Conservation (phyloP, 257 asterid genomes). For the Rauvolfia tetraphylla region DNA sequence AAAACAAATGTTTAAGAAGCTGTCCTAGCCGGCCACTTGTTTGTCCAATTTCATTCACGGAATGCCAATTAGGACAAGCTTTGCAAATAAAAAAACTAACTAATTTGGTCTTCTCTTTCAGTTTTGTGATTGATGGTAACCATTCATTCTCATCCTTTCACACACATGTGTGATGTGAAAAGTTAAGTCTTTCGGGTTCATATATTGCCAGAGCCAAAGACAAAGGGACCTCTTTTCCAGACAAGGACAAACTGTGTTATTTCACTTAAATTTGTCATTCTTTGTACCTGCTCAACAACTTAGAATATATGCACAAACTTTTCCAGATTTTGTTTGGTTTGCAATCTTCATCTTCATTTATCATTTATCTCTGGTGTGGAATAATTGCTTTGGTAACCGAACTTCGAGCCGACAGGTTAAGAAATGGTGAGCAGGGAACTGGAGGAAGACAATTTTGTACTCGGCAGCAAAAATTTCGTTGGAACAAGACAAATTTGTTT, state of each 20-base stretch:
- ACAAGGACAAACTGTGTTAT: slow-evolving; percentile 1
- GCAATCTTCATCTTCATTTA: background rate
- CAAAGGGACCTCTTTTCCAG: slow-evolving; percentile 28
- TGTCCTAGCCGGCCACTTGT: slow-evolving; percentile 64
- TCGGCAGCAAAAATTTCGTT: too few species aligned
- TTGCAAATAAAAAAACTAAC: slow-evolving; percentile 7
- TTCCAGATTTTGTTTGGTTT: background rate
- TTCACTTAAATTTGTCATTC: slow-evolving; percentile 13
- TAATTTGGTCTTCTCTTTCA: slow-evolving; percentile 22
- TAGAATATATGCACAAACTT: slow-evolving; percentile 11
- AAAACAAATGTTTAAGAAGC: slow-evolving; percentile 43
- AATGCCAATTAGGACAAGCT: slow-evolving; percentile 33
- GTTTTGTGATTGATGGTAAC: slow-evolving; percentile 31
- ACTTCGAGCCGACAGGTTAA: too few species aligned
- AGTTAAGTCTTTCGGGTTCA: slow-evolving; percentile 13
- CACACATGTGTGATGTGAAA: slow-evolving; percentile 5
- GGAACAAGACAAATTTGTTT: too few species aligned
- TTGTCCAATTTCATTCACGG: slow-evolving; percentile 40
- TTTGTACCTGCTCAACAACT: background rate
- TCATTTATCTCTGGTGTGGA: background rate
- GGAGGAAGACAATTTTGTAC: too few species aligned
- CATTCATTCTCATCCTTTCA: slow-evolving; percentile 34
- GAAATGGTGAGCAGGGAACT: too few species aligned
- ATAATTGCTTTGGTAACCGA: background rate
- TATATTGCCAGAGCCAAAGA: slow-evolving; percentile 39